Conservation (phyloP, 306 rosid genomes). For the Lathyrus tuberosus region DNA sequence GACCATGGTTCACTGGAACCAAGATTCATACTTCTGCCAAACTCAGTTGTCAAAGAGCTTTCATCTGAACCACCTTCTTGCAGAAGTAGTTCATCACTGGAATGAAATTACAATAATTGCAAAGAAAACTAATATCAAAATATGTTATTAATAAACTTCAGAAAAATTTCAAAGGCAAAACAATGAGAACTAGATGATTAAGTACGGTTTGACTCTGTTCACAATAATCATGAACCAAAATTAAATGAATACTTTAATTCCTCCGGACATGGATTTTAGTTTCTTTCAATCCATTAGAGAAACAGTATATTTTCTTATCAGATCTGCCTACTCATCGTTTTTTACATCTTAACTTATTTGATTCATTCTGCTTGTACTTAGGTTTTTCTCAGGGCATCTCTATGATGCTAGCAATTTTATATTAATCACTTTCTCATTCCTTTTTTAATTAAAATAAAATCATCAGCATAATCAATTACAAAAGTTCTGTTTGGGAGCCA, state of each 20-base stretch:
- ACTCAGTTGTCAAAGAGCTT: constrained; percentile 56
- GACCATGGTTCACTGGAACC: constrained; percentile 64
- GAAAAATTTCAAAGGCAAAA: constrained; percentile 1
- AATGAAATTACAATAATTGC: constrained; percentile 42
- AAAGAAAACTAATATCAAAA: constrained; percentile 38
- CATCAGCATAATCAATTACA: constrained; percentile 4
- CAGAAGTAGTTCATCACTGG: constrained; percentile 94
- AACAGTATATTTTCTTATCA: background rate
- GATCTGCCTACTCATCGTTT: background rate
- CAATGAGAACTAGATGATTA: constrained; percentile 6
- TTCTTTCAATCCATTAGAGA: constrained; percentile 3
- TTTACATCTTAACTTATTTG: background rate
- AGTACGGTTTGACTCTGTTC: constrained; percentile 6
- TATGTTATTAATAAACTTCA: constrained; percentile 16
- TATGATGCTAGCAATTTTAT: background rate
- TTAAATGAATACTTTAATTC: constrained; percentile 7
- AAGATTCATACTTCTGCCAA: constrained; percentile 70
- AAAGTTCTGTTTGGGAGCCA: constrained; percentile 28
- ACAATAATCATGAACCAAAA: constrained; percentile 15
- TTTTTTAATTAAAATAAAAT: constrained; percentile 3
- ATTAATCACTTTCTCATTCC: background rate
- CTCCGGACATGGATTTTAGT: constrained; percentile 15
- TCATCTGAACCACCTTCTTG: constrained; percentile 85
- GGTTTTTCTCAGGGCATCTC: background rate
- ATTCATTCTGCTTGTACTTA: background rate